Percentiles rank a stretch among this genome's conserved stretches.
Evolutionary conservation across 345 rosid genomes (phyloP).

Genomic region (Rhodomyrtus tomentosa): DNA sequence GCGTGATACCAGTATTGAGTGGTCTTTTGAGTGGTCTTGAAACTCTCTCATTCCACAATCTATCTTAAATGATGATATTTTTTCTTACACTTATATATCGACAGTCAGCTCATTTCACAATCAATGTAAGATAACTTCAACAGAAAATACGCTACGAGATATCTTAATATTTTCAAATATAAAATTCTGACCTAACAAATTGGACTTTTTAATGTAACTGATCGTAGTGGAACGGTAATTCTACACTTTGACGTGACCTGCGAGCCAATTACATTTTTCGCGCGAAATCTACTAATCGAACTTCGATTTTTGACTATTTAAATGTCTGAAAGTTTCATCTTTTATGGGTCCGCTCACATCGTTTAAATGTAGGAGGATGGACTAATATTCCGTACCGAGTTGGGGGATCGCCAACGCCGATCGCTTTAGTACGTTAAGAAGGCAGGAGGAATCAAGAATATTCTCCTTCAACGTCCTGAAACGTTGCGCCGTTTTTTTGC

Average conservation of each 20-base stretch:
- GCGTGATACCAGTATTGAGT: too few relatives aligned
- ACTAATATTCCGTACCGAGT: background rate
- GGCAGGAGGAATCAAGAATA: background rate
- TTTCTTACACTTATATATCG: too few relatives aligned
- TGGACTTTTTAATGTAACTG: background rate
- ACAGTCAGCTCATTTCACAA: too few relatives aligned
- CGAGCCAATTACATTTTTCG: background rate
- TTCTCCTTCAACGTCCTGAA: background rate
- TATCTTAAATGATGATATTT: too few relatives aligned
- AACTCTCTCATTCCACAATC: too few relatives aligned
- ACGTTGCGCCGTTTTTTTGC: too few relatives aligned
- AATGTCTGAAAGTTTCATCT: too few relatives aligned
- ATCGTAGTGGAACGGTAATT: background rate
- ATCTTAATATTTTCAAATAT: background rate
- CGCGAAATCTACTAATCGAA: too few relatives aligned
- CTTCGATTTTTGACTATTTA: too few relatives aligned
- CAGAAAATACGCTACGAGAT: background rate
- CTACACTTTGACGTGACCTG: background rate
- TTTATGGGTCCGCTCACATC: too few relatives aligned
- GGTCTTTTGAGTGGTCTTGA: too few relatives aligned
- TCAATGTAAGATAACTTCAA: too few relatives aligned
- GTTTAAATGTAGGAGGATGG: background rate
- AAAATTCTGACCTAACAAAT: background rate
- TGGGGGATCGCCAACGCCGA: background rate
- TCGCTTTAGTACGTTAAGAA: background rate